Evolutionary conservation across 2,329 filamentous ascomycete species (phyloP).

Genomic region (Metarhizium anisopliae): DNA sequence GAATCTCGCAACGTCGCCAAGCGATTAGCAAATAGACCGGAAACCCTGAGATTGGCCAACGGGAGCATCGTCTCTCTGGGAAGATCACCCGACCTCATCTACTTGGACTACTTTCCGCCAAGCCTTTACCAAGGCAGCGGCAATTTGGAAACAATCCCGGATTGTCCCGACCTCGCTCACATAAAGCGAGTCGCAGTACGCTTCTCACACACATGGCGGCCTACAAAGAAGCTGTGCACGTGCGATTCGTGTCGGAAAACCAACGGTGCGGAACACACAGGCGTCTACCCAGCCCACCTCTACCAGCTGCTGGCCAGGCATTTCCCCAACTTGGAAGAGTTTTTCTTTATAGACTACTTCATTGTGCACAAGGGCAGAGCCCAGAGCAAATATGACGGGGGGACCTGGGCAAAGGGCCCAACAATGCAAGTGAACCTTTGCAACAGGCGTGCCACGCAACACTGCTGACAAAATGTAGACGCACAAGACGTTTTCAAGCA

Average conservation of each 20-base stretch:
- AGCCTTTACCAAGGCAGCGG: conserved; percentile 18
- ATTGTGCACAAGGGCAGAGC: conserved; percentile 21
- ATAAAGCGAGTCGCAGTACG: conserved; percentile 32
- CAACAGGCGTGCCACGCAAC: background rate
- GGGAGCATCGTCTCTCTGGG: conserved; percentile 21
- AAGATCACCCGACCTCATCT: conserved; percentile 20
- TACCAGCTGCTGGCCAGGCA: conserved; percentile 35
- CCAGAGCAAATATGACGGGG: background rate
- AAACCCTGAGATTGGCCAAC: conserved; percentile 15
- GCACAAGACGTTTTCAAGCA: conserved; percentile 4
- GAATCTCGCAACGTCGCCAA: conserved; percentile 16
- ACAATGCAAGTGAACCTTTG: background rate
- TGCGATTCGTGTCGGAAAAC: conserved; percentile 26
- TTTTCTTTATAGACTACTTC: conserved; percentile 36
- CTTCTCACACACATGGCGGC: conserved; percentile 33
- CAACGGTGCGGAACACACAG: conserved; percentile 16
- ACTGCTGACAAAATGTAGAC: background rate
- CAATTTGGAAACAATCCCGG: conserved; percentile 16
- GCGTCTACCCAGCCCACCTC: conserved; percentile 28
- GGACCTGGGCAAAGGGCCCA: background rate
- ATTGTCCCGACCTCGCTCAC: conserved; percentile 19
- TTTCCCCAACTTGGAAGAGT: conserved; percentile 30
- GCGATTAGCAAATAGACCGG: conserved; percentile 12
- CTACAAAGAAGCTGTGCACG: conserved; percentile 13
- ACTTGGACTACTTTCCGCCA: conserved; percentile 25